Evolutionary conservation across 306 rosid genomes (phyloP).

Genomic region (Cucumis cinereus): DNA sequence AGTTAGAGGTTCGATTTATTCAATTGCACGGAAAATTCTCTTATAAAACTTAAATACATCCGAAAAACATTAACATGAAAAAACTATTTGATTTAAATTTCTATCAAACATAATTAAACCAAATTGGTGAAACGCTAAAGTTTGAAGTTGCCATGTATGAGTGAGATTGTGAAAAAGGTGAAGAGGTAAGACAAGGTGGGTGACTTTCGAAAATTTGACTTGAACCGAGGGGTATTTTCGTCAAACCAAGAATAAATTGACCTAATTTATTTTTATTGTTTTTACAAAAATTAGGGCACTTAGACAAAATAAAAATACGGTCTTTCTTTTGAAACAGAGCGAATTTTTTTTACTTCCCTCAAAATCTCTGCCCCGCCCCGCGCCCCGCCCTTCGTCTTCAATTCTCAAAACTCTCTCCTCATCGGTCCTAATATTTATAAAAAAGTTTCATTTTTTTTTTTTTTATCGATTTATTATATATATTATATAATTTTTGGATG

Average conservation of each 20-base stretch:
- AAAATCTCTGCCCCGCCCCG: not conserved
- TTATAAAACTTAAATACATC: too few relatives aligned
- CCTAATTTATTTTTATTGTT: not conserved
- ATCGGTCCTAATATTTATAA: not conserved
- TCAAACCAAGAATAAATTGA: not conserved
- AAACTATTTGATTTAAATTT: not conserved
- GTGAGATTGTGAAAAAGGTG: not conserved
- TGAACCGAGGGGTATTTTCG: not conserved
- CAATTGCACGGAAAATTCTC: too few relatives aligned
- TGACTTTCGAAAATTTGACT: slow-evolving; percentile 1
- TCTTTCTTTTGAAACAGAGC: not conserved
- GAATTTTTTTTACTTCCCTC: not conserved
- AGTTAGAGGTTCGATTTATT: too few relatives aligned
- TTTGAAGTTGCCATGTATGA: not conserved
- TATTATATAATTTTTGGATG: not conserved
- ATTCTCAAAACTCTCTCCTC: not conserved
- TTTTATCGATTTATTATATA: not conserved
- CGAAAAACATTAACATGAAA: too few relatives aligned
- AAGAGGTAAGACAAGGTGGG: not conserved
- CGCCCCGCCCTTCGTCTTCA: slow-evolving; percentile 4
- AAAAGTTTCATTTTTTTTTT: not conserved
- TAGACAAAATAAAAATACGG: slow-evolving; percentile 1
- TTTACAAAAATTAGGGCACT: not conserved
- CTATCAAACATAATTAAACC: not conserved
- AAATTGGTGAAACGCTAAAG: not conserved